Evolutionary conservation across 2,329 filamentous ascomycete species (phyloP).

Genomic region (Verruconis gallopava): DNA sequence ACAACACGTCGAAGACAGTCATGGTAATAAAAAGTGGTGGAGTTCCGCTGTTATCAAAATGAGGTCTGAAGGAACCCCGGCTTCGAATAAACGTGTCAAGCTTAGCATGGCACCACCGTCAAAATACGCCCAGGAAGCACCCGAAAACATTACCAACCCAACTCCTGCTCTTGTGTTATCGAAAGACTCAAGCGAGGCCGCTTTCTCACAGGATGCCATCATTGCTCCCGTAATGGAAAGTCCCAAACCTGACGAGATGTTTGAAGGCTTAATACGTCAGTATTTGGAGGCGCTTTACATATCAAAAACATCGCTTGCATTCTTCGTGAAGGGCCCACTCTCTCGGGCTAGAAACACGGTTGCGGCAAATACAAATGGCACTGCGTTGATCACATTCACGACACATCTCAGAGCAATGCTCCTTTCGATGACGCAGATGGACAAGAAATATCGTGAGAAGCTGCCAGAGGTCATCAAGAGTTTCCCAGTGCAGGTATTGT

Average conservation of each 20-base stretch:
- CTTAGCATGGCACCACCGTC: not conserved
- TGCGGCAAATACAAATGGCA: conserved; percentile 36
- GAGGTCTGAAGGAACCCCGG: too few relatives aligned
- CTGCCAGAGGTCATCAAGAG: conserved; percentile 52
- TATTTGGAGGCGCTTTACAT: conserved; percentile 35
- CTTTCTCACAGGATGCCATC: not conserved
- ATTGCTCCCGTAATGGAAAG: not conserved
- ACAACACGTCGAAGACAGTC: not conserved
- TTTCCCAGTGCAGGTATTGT: conserved; percentile 30
- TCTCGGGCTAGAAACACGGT: conserved; percentile 62
- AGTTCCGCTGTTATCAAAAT: not conserved
- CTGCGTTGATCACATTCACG: conserved; percentile 46
- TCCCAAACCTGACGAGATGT: conserved; percentile 27
- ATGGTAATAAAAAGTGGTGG: not conserved
- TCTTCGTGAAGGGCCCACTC: conserved; percentile 71
- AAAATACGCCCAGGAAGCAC: not conserved
- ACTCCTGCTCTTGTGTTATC: conserved; percentile 7
- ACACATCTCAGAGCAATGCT: conserved; percentile 56
- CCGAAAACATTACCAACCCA: not conserved
- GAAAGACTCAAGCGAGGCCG: not conserved
- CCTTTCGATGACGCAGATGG: conserved; percentile 53
- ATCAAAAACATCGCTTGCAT: conserved; percentile 59
- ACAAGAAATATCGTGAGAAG: conserved; percentile 68
- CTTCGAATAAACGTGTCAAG: not conserved
- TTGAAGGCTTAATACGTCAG: conserved; percentile 34